These are phyloP conservation scores for Boeremia lycopersici DNA, from an alignment of 2,329 filamentous ascomycete species.

Conservation along the genomic window DNA sequence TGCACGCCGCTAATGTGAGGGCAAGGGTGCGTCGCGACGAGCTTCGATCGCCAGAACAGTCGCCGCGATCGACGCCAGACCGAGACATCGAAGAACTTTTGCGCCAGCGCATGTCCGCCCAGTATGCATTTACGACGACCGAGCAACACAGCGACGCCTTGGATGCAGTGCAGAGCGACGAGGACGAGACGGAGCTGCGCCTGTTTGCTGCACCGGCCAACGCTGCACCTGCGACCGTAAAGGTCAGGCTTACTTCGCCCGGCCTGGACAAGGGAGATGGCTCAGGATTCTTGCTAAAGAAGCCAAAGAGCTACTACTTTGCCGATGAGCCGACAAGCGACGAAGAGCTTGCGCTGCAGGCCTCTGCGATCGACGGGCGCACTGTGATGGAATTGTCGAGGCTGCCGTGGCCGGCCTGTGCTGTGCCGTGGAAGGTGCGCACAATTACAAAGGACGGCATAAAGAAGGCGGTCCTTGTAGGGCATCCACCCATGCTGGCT, in stretches of 20 bases:
- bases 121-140: conserved; percentile 34
- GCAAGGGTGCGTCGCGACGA: conserved; percentile 43
- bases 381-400: conserved; percentile 37
- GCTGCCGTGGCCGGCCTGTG: conserved; percentile 43
- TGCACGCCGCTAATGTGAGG: neutral
- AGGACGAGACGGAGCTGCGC: conserved; percentile 43
- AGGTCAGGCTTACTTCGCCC: conserved; percentile 43
- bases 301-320: conserved; percentile 45
- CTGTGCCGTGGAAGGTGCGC: conserved; percentile 45
- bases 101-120: conserved; percentile 29
- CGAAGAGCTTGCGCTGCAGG: conserved; percentile 27
- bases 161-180: conserved; percentile 20
- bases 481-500: conserved; percentile 31
- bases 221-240: conserved; percentile 29
- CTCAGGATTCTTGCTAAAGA: conserved; percentile 38
- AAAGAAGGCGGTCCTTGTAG: conserved; percentile 38
- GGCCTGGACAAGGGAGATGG: conserved; percentile 27
- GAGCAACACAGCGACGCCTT: conserved; percentile 1
- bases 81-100: conserved; percentile 39
- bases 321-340: conserved; percentile 34
- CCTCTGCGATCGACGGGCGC: conserved; percentile 37
- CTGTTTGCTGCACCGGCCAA: conserved; percentile 41
- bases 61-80: conserved; percentile 44
- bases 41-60: conserved; percentile 42
- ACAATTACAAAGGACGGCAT: conserved; percentile 38